phyloP scores from a whole-genome alignment of 2,329 filamentous ascomycete species.

The Magnaporthiopsis poae region DNA sequence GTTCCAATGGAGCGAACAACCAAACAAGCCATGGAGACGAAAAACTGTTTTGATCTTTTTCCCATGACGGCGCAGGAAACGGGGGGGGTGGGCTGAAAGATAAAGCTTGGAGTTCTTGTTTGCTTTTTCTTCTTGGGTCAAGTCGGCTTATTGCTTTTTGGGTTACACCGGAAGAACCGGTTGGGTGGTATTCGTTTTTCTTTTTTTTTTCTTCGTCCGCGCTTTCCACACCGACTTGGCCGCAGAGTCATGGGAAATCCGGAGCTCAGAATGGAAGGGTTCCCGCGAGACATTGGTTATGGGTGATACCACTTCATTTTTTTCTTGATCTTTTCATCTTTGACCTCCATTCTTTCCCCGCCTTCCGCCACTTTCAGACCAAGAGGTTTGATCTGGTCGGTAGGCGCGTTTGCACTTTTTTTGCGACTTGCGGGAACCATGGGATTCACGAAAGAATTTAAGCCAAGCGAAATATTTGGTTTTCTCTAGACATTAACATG shows the following conservation, averaged over 20 bases:
- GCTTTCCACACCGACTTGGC: neutral
- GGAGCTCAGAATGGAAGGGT: neutral
- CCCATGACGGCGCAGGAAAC: slow-evolving; percentile 1
- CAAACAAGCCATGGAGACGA: neutral
- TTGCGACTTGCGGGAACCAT: neutral
- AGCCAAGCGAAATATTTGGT: neutral
- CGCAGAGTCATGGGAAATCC: neutral
- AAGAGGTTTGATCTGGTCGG: neutral
- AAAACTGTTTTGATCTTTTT: neutral
- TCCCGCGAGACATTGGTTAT: slow-evolving; percentile 1
- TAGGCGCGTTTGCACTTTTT: neutral
- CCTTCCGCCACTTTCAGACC: neutral
- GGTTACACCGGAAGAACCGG: neutral
- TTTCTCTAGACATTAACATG: neutral
- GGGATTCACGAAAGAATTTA: neutral
- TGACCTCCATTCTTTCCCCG: neutral
- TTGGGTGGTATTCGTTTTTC: slow-evolving; percentile 1
- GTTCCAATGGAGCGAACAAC: neutral
- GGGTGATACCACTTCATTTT: slow-evolving; percentile 4
- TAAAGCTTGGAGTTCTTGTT: neutral
- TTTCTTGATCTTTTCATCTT: neutral
- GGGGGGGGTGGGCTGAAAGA: neutral
- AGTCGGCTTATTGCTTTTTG: neutral
- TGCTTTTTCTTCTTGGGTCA: neutral
- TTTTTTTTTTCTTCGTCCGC: neutral